Evolutionary conservation across 768 basidiomycete genomes (phyloP).

Genomic region (Mrakia blollopis): DNA sequence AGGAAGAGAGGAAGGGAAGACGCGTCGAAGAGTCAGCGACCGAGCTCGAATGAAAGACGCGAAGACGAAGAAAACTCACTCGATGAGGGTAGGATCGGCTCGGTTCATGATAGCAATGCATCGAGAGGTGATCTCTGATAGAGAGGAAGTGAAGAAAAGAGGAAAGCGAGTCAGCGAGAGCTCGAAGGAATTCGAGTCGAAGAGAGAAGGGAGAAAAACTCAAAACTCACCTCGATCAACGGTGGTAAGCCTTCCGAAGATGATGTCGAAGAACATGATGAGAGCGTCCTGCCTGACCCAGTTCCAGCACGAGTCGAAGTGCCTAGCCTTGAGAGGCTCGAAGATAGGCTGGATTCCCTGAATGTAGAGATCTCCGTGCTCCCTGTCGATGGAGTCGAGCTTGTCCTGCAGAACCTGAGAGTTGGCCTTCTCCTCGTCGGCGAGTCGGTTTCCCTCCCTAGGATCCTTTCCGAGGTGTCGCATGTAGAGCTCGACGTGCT

Average conservation of each 20-base stretch:
- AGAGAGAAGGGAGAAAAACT: no score
- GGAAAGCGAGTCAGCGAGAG: background rate
- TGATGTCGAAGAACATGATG: slow-evolving; percentile 97
- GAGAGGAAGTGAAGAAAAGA: slow-evolving; percentile 30
- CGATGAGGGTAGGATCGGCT: slow-evolving; percentile 76
- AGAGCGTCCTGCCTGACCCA: slow-evolving; percentile 98
- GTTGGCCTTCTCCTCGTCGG: slow-evolving; percentile 78
- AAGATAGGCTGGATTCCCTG: slow-evolving; percentile 93
- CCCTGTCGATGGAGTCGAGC: slow-evolving; percentile 78
- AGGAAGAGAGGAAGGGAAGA: slow-evolving; percentile 42
- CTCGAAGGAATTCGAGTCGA: background rate
- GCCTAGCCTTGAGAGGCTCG: slow-evolving; percentile 90
- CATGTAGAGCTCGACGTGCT: slow-evolving; percentile 94
- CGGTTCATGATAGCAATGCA: slow-evolving; percentile 97
- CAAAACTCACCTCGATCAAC: slow-evolving; percentile 53
- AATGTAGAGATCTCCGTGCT: slow-evolving; percentile 90
- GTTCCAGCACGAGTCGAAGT: slow-evolving; percentile 99
- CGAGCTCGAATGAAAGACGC: background rate
- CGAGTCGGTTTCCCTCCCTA: slow-evolving; percentile 82
- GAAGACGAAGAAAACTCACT: slow-evolving; percentile 36
- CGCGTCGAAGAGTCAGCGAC: background rate
- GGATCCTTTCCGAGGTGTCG: slow-evolving; percentile 92
- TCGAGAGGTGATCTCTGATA: slow-evolving; percentile 63
- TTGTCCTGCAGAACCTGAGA: slow-evolving; percentile 68
- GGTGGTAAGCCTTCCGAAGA: slow-evolving; percentile 87